These are phyloP conservation scores for Teunomyces kruisii DNA, from an alignment of 805 yeast genomes.

Conservation along the genomic window DNA sequence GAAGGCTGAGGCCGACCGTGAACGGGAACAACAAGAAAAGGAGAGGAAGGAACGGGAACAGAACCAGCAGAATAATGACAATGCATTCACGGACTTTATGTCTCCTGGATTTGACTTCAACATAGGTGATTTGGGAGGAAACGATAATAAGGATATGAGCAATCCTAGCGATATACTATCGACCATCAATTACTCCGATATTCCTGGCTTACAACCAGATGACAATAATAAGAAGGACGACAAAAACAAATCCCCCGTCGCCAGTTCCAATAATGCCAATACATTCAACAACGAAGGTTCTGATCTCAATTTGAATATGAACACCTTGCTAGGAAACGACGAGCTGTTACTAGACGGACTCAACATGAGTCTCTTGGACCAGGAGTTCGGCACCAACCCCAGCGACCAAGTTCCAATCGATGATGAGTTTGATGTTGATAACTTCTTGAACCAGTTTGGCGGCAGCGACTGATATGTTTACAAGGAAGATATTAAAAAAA, in stretches of 20 bases:
- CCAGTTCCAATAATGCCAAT: slow-evolving; percentile 2
- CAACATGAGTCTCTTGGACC: slow-evolving; percentile 40
- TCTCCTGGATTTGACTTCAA: slow-evolving; percentile 30
- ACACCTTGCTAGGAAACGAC: slow-evolving; percentile 37
- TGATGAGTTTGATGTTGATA: slow-evolving; percentile 47
- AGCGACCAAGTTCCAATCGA: slow-evolving; percentile 23
- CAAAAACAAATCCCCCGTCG: slow-evolving; percentile 4
- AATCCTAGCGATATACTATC: slow-evolving; percentile 34
- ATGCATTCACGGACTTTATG: slow-evolving; percentile 17
- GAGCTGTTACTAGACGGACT: slow-evolving; percentile 44
- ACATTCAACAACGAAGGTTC: slow-evolving; percentile 2
- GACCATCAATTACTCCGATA: slow-evolving; percentile 22
- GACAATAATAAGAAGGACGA: slow-evolving; percentile 5
- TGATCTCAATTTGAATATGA: slow-evolving; percentile 27
- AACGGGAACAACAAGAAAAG: slow-evolving; percentile 12
- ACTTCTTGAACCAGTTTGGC: slow-evolving; percentile 44
- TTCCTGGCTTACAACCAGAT: slow-evolving; percentile 1
- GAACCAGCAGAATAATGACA: slow-evolving; percentile 6
- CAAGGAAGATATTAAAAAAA: too few species aligned
- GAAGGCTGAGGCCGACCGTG: slow-evolving; percentile 9
- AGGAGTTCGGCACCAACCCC: slow-evolving; percentile 20
- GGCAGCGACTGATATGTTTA: slow-evolving; percentile 7
- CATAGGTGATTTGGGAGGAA: slow-evolving; percentile 17
- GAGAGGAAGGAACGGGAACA: slow-evolving; percentile 12
- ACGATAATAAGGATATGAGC: slow-evolving; percentile 16